These are phyloP conservation scores for Aquilaria malaccensis DNA, from an alignment of 345 rosid species.

Conservation along the genomic window DNA sequence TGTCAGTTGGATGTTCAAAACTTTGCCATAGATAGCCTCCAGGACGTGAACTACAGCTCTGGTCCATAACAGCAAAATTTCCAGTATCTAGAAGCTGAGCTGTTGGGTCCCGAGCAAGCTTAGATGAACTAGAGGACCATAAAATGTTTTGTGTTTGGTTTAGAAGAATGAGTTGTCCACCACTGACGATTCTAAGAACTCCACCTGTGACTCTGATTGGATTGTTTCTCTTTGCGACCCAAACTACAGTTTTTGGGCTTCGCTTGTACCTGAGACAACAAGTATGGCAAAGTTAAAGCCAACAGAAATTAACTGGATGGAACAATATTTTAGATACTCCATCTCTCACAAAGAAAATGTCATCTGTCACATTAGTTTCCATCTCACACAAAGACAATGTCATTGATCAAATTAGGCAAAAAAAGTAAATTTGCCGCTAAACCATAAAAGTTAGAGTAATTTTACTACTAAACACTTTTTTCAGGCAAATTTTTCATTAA, in stretches of 20 bases:
- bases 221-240: constrained; percentile 37
- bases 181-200: constrained; percentile 11
- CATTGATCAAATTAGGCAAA: no score
- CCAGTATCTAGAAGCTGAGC: constrained; percentile 30
- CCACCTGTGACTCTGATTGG: constrained; percentile 24
- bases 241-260: constrained; percentile 13
- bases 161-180: constrained; percentile 19
- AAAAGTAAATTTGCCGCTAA: no score
- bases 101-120: not conserved
- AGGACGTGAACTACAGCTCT: not conserved
- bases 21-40: constrained; percentile 28
- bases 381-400: no score
- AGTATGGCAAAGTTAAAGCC: no score
- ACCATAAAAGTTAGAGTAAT: no score
- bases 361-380: no score
- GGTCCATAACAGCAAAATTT: constrained; percentile 25
- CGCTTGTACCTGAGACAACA: no score
- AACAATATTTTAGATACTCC: no score
- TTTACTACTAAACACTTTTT: no score
- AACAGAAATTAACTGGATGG: no score
- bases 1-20: constrained; percentile 36
- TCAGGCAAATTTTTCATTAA: no score
- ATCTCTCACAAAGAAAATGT: no score
- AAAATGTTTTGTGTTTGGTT: constrained; percentile 5
- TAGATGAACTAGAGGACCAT: constrained; percentile 23